Evolutionary conservation across 2,329 filamentous ascomycete genomes (phyloP).

Genomic region (Rutstroemia sp.): DNA sequence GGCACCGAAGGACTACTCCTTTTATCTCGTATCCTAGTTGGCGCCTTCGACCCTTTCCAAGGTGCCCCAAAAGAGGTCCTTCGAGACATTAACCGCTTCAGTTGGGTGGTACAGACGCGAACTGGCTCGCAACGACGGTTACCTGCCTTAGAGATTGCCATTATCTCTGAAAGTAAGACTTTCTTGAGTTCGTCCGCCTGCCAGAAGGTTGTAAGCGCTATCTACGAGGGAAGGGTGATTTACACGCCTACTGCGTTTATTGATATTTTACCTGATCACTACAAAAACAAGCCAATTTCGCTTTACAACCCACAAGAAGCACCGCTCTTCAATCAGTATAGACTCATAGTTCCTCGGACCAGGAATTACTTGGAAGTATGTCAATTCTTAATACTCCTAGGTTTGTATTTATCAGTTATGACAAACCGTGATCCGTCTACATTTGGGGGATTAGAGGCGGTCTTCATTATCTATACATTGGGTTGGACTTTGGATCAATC

Average conservation of each 20-base stretch:
- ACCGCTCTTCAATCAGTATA: slow-evolving; percentile 75
- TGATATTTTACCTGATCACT: slow-evolving; percentile 78
- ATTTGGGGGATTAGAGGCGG: slow-evolving; percentile 51
- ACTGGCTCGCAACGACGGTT: slow-evolving; percentile 41
- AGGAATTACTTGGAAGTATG: slow-evolving; percentile 67
- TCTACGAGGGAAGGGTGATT: slow-evolving; percentile 72
- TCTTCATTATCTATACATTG: slow-evolving; percentile 66
- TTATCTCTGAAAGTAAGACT: slow-evolving; percentile 72
- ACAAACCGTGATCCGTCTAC: slow-evolving; percentile 50
- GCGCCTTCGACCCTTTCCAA: slow-evolving; percentile 80
- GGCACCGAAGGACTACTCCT: slow-evolving; percentile 64
- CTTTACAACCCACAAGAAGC: slow-evolving; percentile 72
- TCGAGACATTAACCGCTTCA: slow-evolving; percentile 40
- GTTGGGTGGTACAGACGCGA: slow-evolving; percentile 36
- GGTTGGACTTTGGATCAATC: slow-evolving; percentile 50
- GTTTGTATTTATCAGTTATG: slow-evolving; percentile 68
- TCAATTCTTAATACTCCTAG: slow-evolving; percentile 64
- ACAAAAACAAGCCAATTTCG: slow-evolving; percentile 76
- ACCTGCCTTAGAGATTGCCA: slow-evolving; percentile 75
- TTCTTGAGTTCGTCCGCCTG: slow-evolving; percentile 73
- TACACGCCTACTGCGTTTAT: slow-evolving; percentile 78
- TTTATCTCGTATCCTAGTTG: slow-evolving; percentile 72
- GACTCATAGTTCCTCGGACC: slow-evolving; percentile 73
- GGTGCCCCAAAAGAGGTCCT: slow-evolving; percentile 65
- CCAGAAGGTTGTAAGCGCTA: slow-evolving; percentile 74